Percentiles rank a stretch among this genome's conserved stretches.
phyloP scores from a whole-genome alignment of 306 rosid genomes.

The Pyrus bretschneideri region DNA sequence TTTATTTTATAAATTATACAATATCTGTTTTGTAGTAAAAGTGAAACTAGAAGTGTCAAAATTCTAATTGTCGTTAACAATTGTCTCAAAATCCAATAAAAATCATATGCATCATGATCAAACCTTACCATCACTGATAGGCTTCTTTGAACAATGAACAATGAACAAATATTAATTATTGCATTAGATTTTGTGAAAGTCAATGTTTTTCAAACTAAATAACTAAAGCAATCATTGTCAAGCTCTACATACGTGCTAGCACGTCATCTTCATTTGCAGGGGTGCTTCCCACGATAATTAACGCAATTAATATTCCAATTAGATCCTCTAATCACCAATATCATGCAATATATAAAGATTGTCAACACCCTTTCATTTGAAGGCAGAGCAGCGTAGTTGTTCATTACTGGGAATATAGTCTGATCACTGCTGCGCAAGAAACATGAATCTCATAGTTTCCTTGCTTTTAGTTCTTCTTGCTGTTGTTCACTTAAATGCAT shows the following conservation, averaged over 20 bases:
- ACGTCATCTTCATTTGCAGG: constrained; percentile 19
- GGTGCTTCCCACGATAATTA: constrained; percentile 28
- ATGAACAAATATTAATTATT: not conserved
- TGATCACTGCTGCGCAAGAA: not conserved
- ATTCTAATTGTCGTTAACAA: too few species aligned
- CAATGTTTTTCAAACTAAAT: not conserved
- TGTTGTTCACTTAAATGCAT: constrained; percentile 24
- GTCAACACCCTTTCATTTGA: constrained; percentile 1
- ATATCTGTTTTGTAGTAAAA: too few species aligned
- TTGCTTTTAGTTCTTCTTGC: constrained; percentile 25
- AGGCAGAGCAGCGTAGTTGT: not conserved
- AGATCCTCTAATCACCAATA: not conserved
- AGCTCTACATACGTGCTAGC: constrained; percentile 34
- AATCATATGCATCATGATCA: not conserved
- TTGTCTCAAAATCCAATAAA: too few species aligned
- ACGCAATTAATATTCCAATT: not conserved
- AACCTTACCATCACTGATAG: too few species aligned
- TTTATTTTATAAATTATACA: too few species aligned
- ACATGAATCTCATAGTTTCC: constrained; percentile 17
- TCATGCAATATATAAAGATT: not conserved
- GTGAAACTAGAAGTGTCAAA: too few species aligned
- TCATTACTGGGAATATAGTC: not conserved
- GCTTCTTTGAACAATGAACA: too few species aligned
- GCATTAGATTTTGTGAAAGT: not conserved
- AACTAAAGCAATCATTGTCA: not conserved